Conservation (phyloP, 2,329 filamentous ascomycete genomes). For the Lachnellula arida region DNA sequence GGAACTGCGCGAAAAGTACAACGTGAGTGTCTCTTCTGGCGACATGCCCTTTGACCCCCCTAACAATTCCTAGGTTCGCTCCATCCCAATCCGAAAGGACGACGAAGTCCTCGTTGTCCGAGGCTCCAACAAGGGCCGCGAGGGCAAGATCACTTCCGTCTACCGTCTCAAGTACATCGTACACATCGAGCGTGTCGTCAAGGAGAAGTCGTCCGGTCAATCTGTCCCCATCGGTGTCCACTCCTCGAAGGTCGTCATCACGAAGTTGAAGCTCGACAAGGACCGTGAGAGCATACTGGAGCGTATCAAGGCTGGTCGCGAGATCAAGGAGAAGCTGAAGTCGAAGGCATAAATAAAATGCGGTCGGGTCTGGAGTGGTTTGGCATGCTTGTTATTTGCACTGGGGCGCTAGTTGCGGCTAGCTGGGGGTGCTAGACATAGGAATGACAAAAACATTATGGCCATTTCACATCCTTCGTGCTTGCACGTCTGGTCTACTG, state of each 20-base stretch:
- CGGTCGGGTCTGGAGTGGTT: constrained; percentile 21
- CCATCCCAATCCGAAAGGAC: constrained; percentile 96
- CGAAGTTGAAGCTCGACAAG: constrained; percentile 98
- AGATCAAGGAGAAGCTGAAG: constrained; percentile 61
- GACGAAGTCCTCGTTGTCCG: constrained; percentile 92
- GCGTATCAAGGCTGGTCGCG: constrained; percentile 76
- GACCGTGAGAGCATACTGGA: constrained; percentile 85
- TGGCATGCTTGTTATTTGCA: constrained; percentile 9
- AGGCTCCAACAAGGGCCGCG: constrained; percentile 92
- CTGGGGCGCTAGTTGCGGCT: not conserved
- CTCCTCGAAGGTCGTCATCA: constrained; percentile 96
- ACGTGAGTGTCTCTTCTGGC: constrained; percentile 56
- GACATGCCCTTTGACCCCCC: not conserved
- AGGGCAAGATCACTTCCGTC: constrained; percentile 96
- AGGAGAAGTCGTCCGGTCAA: constrained; percentile 97
- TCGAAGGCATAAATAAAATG: constrained; percentile 27
- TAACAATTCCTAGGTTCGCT: constrained; percentile 65
- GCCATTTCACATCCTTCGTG: constrained; percentile 61
- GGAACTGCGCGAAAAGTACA: constrained; percentile 98
- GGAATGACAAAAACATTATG: constrained; percentile 43
- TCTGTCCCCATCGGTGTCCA: constrained; percentile 90
- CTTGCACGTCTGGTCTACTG: constrained; percentile 40
- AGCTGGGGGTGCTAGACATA: constrained; percentile 27
- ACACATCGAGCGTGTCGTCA: constrained; percentile 93
- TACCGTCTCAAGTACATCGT: constrained; percentile 98